Conservation (phyloP, 2,329 filamentous ascomycete species). For the Aspergillus sclerotialis region DNA sequence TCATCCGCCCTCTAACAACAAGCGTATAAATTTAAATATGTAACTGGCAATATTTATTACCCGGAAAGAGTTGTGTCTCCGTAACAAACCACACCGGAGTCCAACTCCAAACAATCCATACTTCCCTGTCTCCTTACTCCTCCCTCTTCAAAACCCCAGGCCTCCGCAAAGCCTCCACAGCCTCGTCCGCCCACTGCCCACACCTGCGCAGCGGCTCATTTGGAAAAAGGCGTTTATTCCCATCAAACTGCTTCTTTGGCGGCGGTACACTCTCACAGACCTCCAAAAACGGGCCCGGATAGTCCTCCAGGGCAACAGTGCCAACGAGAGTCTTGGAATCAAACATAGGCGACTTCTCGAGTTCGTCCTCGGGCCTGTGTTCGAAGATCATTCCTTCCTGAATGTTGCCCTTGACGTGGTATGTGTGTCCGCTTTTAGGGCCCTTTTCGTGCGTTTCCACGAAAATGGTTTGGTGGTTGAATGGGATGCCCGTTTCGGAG, state of each 20-base stretch:
- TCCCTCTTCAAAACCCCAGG: background rate
- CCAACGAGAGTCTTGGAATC: slow-evolving; percentile 11
- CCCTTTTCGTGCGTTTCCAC: slow-evolving; percentile 14
- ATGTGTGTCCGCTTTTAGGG: slow-evolving; percentile 12
- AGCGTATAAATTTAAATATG: too few relatives aligned
- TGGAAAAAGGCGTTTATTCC: slow-evolving; percentile 18
- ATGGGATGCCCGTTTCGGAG: slow-evolving; percentile 12
- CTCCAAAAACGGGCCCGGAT: slow-evolving; percentile 9
- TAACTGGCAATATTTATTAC: too few relatives aligned
- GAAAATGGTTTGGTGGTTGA: slow-evolving; percentile 23
- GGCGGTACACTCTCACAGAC: slow-evolving; percentile 15
- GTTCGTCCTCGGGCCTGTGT: slow-evolving; percentile 8
- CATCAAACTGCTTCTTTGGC: slow-evolving; percentile 25
- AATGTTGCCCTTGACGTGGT: slow-evolving; percentile 26
- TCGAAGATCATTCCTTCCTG: slow-evolving; percentile 23
- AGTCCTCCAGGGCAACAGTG: slow-evolving; percentile 11
- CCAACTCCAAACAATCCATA: too few relatives aligned
- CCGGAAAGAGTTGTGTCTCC: too few relatives aligned
- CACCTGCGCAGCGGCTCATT: slow-evolving; percentile 17
- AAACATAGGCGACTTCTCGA: slow-evolving; percentile 13
- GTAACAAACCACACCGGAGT: too few relatives aligned
- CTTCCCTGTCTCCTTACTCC: too few relatives aligned
- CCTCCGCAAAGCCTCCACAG: slow-evolving; percentile 7
- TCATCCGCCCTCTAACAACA: too few relatives aligned
- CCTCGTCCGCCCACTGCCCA: slow-evolving; percentile 25